These are phyloP conservation scores for Penicillium aurantiogriseum DNA, from an alignment of 2,329 filamentous ascomycete genomes.

Conservation along the genomic window DNA sequence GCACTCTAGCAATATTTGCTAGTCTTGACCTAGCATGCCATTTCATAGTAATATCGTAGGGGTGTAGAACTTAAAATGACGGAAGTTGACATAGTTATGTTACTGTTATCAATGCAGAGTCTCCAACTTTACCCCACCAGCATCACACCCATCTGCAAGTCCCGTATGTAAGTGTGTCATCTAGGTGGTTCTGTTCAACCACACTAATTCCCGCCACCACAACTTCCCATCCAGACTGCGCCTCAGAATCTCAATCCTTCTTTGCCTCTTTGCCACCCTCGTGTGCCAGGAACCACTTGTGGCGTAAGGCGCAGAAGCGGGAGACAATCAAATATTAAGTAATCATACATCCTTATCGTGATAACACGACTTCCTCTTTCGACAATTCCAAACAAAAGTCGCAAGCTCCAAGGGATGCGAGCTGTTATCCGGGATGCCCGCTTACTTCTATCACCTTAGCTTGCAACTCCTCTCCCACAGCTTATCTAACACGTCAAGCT, in stretches of 20 bases:
- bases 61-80: neutral
- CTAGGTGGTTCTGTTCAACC: neutral
- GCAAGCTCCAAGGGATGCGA: constrained; percentile 25
- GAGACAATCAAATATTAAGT: constrained; percentile 1
- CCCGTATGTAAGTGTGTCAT: neutral
- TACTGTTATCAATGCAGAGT: neutral
- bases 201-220: neutral
- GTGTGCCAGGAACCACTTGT: constrained; percentile 5
- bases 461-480: constrained; percentile 53
- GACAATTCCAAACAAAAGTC: neutral
- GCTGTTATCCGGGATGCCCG: constrained; percentile 51
- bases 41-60: neutral
- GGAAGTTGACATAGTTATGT: too few species aligned
- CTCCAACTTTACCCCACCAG: neutral
- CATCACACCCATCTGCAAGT: neutral
- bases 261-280: constrained; percentile 10
- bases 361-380: constrained; percentile 1
- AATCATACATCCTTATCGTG: constrained; percentile 10
- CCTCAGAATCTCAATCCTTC: neutral
- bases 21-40: neutral
- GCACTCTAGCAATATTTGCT: constrained; percentile 3
- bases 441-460: constrained; percentile 63
- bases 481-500: neutral
- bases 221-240: neutral
- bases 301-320: neutral